These are phyloP conservation scores for Pouteria glomerata DNA, from an alignment of 148 eudicot genomes.

Conservation along the genomic window DNA sequence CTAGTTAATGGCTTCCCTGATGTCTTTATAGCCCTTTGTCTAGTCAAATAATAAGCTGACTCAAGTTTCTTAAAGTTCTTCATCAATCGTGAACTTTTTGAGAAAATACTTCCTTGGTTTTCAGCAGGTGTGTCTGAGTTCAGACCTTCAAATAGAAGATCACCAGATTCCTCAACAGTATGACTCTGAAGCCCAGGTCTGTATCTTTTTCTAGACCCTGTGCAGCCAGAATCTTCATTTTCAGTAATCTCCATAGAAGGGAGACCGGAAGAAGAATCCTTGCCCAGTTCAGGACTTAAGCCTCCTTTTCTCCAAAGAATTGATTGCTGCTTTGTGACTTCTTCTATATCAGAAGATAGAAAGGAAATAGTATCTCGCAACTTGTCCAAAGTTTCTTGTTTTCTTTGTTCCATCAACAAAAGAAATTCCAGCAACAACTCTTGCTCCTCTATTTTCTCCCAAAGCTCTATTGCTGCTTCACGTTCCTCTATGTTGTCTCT, in stretches of 20 bases:
- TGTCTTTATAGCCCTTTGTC: constrained; percentile 51
- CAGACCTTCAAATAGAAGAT: constrained; percentile 26
- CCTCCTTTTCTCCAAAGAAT: constrained; percentile 39
- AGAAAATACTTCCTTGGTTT: constrained; percentile 40
- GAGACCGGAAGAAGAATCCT: constrained; percentile 29
- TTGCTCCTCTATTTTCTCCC: constrained; percentile 81
- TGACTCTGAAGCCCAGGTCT: constrained; percentile 33
- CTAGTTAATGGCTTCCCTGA: constrained; percentile 36
- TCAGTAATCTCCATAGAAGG: constrained; percentile 22
- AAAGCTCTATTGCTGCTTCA: constrained; percentile 73
- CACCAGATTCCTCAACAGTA: constrained; percentile 30
- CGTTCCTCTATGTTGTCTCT: constrained; percentile 70
- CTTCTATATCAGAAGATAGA: constrained; percentile 78
- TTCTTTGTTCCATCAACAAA: constrained; percentile 50
- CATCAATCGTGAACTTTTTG: constrained; percentile 62
- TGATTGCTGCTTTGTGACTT: constrained; percentile 54
- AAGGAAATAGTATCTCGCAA: constrained; percentile 65
- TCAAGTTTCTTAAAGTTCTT: constrained; percentile 84
- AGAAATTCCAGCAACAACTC: constrained; percentile 83
- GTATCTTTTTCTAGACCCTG: constrained; percentile 46
- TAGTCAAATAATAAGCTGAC: constrained; percentile 71
- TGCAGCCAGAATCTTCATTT: constrained; percentile 34
- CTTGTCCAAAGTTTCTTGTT: constrained; percentile 65
- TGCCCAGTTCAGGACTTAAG: constrained; percentile 25
- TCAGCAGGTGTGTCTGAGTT: constrained; percentile 24